These are phyloP conservation scores for Teratosphaeria viscida DNA, from an alignment of 2,329 filamentous ascomycete genomes.

Conservation along the genomic window DNA sequence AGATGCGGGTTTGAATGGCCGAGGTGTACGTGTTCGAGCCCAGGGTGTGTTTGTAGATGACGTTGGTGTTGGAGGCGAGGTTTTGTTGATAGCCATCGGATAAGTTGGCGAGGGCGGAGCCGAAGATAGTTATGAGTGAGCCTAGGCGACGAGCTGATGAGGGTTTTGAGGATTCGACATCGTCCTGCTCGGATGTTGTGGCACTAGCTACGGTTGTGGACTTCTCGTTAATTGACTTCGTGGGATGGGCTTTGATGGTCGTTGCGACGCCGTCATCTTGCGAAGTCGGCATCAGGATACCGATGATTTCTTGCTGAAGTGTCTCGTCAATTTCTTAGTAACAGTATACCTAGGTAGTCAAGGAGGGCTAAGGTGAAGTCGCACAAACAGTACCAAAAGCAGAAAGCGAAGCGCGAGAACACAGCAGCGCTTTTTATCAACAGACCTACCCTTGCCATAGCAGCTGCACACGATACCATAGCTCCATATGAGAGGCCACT, in stretches of 20 bases:
- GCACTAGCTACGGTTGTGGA: neutral
- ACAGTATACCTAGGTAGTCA: neutral
- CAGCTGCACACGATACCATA: neutral
- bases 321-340: neutral
- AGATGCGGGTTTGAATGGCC: constrained; percentile 21
- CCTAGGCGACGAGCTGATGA: neutral
- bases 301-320: neutral
- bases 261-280: neutral
- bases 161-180: neutral
- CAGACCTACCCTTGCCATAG: neutral
- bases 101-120: constrained; percentile 22
- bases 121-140: constrained; percentile 11
- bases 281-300: neutral
- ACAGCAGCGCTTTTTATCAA: neutral
- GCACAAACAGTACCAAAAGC: neutral
- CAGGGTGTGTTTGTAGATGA: constrained; percentile 24
- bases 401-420: neutral
- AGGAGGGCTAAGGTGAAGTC: neutral
- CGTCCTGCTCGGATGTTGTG: neutral
- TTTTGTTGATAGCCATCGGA: constrained; percentile 27
- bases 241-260: neutral
- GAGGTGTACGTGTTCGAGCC: constrained; percentile 22
- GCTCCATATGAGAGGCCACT: neutral
- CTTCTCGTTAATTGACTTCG: neutral
- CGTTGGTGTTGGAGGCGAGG: constrained; percentile 25